These are phyloP conservation scores for Tuber aestivum DNA, from an alignment of 495 filamentous ascomycete species.

Conservation along the genomic window DNA sequence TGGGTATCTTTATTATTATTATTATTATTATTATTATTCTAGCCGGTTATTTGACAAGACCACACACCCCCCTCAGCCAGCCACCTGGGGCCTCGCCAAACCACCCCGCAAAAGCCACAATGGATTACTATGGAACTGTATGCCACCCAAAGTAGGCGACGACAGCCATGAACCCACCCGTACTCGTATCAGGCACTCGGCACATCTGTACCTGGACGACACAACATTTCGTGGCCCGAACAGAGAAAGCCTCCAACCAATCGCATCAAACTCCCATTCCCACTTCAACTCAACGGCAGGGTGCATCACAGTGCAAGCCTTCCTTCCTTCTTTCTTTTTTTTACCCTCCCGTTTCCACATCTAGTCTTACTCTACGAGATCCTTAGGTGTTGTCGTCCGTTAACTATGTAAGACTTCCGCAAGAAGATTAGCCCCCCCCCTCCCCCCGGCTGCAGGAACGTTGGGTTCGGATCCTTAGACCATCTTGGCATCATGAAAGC, in stretches of 20 bases:
- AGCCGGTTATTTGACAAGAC: not conserved
- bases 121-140: not conserved
- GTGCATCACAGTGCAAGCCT: not conserved
- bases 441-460: slow-evolving; percentile 13
- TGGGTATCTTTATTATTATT: not conserved
- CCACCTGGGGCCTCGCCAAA: not conserved
- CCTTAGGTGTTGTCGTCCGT: not conserved
- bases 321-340: not conserved
- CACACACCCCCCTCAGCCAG: not conserved
- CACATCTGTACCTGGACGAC: not conserved
- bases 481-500: not conserved
- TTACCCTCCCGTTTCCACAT: not conserved
- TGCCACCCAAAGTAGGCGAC: not conserved
- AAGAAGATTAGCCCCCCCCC: not conserved
- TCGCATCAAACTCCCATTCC: not conserved
- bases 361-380: not conserved
- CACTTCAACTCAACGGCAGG: not conserved
- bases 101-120: slow-evolving; percentile 4
- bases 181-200: not conserved
- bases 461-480: slow-evolving; percentile 5
- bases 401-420: not conserved
- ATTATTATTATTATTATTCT: no score
- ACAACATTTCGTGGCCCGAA: not conserved
- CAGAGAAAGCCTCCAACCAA: not conserved
- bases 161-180: not conserved